A percentile compares a stretch with the other conserved stretches of the same genome.
Conservation (phyloP, 371 early-diverging fungal genomes). For the Syncephalastrum racemosum region DNA sequence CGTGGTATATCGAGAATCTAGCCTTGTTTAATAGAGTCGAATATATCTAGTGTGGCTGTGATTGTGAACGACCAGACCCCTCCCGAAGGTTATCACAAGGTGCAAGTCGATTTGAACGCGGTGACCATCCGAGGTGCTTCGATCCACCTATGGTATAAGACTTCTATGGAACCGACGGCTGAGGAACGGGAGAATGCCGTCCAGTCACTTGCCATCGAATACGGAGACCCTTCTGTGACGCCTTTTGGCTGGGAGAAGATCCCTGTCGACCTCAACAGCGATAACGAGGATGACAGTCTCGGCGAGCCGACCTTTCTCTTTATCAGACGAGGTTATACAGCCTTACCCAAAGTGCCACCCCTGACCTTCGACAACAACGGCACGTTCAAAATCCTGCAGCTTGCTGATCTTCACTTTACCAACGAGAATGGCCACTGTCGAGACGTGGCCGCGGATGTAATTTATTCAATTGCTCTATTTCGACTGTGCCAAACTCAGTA, state of each 20-base stretch:
- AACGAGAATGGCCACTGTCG: slow-evolving; percentile 48
- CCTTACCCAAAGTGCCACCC: slow-evolving; percentile 20
- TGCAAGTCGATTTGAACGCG: slow-evolving; percentile 35
- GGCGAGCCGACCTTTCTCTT: slow-evolving; percentile 40
- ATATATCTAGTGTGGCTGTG: slow-evolving; percentile 28
- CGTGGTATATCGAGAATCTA: neutral
- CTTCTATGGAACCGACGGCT: slow-evolving; percentile 15
- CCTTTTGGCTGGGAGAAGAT: slow-evolving; percentile 39
- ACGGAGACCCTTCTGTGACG: slow-evolving; percentile 23
- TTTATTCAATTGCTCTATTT: neutral
- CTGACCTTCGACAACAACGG: slow-evolving; percentile 43
- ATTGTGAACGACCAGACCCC: slow-evolving; percentile 36
- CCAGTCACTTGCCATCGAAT: slow-evolving; percentile 36
- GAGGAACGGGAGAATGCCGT: slow-evolving; percentile 18
- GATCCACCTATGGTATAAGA: slow-evolving; percentile 36
- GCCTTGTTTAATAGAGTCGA: neutral
- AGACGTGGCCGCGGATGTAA: slow-evolving; percentile 39
- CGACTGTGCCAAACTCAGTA: no score
- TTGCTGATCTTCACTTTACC: slow-evolving; percentile 58
- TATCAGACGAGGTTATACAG: slow-evolving; percentile 28
- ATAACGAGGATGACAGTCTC: slow-evolving; percentile 25
- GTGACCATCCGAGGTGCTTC: slow-evolving; percentile 35
- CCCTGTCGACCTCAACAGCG: slow-evolving; percentile 33
- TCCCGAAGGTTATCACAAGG: slow-evolving; percentile 38
- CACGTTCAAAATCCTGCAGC: slow-evolving; percentile 54